phyloP scores from a whole-genome alignment of 805 yeast genomes.

The Hanseniaspora pseudoguilliermondii region DNA sequence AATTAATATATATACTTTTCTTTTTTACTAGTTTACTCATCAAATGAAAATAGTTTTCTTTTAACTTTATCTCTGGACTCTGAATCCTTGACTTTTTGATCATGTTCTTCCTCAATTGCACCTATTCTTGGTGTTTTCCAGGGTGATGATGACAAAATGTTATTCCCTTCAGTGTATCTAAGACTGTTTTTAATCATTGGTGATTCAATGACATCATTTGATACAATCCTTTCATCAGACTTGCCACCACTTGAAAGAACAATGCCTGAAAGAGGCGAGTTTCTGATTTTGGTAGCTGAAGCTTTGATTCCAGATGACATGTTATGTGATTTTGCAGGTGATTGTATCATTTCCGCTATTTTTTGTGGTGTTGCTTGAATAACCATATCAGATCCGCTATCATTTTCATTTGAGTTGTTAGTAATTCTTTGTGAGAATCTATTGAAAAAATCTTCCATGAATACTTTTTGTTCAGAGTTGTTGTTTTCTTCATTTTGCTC shows the following conservation, averaged over 20 bases:
- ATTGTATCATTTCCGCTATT: background rate
- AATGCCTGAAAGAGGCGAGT: background rate
- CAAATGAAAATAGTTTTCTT: slow-evolving; percentile 11
- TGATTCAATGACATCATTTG: background rate
- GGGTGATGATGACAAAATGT: background rate
- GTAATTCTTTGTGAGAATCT: slow-evolving; percentile 9
- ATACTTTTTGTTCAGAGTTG: background rate
- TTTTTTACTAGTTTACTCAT: slow-evolving; percentile 1
- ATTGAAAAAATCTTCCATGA: slow-evolving; percentile 5
- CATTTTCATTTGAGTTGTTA: background rate
- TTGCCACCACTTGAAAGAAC: background rate
- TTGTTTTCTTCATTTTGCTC: background rate
- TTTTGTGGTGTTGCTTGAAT: slow-evolving; percentile 10
- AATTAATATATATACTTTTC: background rate
- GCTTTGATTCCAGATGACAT: slow-evolving; percentile 3
- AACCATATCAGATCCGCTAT: slow-evolving; percentile 3
- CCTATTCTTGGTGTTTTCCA: slow-evolving; percentile 2
- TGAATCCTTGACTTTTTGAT: background rate
- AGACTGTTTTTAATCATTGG: background rate
- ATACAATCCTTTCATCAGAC: background rate
- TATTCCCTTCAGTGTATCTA: background rate
- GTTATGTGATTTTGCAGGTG: background rate
- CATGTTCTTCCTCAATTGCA: background rate
- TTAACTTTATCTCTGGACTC: background rate
- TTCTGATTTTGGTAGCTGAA: background rate